Percentiles rank a stretch among this genome's conserved stretches.
These are phyloP conservation scores for Botrytis byssoidea DNA, from an alignment of 2,329 filamentous ascomycete genomes.

Conservation along the genomic window DNA sequence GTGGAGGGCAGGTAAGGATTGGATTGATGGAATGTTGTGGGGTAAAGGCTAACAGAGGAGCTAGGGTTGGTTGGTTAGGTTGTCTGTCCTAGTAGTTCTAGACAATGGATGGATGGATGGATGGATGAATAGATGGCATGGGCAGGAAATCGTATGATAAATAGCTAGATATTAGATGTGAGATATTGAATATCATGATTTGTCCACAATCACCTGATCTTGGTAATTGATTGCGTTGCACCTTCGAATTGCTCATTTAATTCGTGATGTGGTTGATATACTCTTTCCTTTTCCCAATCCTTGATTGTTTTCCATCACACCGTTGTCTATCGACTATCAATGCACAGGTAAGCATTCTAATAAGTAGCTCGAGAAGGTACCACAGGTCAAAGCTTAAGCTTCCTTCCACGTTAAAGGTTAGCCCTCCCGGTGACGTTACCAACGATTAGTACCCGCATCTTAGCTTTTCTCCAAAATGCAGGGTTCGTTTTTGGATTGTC, in stretches of 20 bases:
- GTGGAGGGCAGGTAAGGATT: neutral
- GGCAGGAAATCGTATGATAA: slow-evolving; percentile 1
- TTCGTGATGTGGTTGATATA: neutral
- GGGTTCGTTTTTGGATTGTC: neutral
- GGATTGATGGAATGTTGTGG: slow-evolving; percentile 8
- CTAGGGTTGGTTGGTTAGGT: neutral
- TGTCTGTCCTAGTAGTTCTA: neutral
- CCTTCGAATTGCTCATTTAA: neutral
- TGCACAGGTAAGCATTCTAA: neutral
- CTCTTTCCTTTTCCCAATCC: neutral
- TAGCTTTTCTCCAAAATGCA: neutral
- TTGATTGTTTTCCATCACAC: neutral
- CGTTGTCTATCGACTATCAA: neutral
- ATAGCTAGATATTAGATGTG: neutral
- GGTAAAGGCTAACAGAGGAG: neutral
- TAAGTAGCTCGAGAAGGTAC: neutral
- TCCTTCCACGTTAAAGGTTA: neutral
- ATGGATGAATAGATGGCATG: neutral
- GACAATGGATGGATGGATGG: neutral
- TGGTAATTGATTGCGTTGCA: neutral
- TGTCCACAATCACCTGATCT: too few relatives aligned
- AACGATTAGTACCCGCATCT: neutral
- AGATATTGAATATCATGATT: neutral
- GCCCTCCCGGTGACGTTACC: neutral
- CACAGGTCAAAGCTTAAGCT: neutral